Percentiles rank a stretch among this genome's conserved stretches.
Conservation (phyloP, 202 grass and related monocot genomes). For the Saccharum hybrid region DNA sequence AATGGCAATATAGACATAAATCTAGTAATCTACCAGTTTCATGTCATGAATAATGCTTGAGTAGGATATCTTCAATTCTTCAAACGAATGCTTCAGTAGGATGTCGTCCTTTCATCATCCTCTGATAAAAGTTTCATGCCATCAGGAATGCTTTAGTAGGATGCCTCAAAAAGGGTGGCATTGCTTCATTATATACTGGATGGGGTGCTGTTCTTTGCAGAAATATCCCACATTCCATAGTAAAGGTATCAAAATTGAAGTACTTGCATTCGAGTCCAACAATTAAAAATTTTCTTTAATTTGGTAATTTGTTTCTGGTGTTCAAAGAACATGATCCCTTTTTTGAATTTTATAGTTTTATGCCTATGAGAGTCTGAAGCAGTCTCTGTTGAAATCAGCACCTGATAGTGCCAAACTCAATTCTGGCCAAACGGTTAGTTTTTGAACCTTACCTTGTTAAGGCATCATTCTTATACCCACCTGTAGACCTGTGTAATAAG, state of each 20-base stretch:
- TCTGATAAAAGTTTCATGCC: slow-evolving; percentile 41
- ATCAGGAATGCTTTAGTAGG: slow-evolving; percentile 83
- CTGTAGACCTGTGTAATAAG: neutral
- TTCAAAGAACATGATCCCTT: slow-evolving; percentile 3
- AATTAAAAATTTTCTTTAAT: neutral
- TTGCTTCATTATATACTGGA: slow-evolving; percentile 86
- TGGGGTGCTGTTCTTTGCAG: slow-evolving; percentile 95
- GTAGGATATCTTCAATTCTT: neutral
- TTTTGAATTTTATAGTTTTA: slow-evolving; percentile 80
- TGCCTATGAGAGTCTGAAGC: slow-evolving; percentile 85
- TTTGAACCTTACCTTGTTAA: slow-evolving; percentile 40
- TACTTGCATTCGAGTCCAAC: neutral
- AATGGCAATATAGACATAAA: neutral
- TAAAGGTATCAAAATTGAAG: slow-evolving; percentile 66
- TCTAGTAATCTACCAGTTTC: slow-evolving; percentile 2
- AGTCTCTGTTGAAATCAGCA: slow-evolving; percentile 55
- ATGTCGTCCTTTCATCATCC: neutral
- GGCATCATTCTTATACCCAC: slow-evolving; percentile 27
- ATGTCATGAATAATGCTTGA: neutral
- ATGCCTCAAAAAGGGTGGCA: slow-evolving; percentile 78
- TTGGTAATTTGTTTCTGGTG: neutral
- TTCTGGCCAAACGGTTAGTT: slow-evolving; percentile 81
- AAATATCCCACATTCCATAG: slow-evolving; percentile 93
- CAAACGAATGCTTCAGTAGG: neutral
- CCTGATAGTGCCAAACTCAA: slow-evolving; percentile 54